phyloP scores from a whole-genome alignment of 345 rosid species.

The Aegle marmelos region DNA sequence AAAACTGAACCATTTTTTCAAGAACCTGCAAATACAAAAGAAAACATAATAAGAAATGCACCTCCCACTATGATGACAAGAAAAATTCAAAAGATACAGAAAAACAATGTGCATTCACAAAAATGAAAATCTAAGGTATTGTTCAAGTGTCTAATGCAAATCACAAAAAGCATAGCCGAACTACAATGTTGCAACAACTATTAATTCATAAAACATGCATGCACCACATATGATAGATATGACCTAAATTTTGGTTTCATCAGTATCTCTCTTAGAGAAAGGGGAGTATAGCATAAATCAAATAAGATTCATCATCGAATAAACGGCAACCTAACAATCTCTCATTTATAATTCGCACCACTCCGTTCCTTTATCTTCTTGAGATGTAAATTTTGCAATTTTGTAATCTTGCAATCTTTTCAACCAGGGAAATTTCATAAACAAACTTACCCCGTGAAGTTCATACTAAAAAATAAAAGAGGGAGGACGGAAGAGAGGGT shows the following conservation, averaged over 20 bases:
- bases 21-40: constrained; percentile 47
- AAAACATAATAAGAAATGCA: constrained; percentile 11
- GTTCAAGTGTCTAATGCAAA: neutral
- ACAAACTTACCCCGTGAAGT: neutral
- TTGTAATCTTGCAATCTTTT: neutral
- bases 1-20: constrained; percentile 60
- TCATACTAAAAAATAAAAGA: neutral
- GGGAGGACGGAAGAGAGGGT: neutral
- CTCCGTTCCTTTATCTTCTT: neutral
- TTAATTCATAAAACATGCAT: neutral
- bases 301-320: neutral
- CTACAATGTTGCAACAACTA: neutral
- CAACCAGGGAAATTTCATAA: neutral
- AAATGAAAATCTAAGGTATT: neutral
- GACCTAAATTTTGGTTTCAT: constrained; percentile 1
- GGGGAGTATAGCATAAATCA: neutral
- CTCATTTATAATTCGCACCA: neutral
- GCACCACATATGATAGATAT: neutral
- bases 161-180: neutral
- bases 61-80: neutral
- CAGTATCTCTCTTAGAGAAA: neutral
- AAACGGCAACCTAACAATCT: neutral
- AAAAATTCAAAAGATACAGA: neutral
- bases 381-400: neutral
- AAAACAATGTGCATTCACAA: neutral